Conservation (phyloP, 1,139 yeast genomes). For the Saccharomycopsis crataegensis region DNA sequence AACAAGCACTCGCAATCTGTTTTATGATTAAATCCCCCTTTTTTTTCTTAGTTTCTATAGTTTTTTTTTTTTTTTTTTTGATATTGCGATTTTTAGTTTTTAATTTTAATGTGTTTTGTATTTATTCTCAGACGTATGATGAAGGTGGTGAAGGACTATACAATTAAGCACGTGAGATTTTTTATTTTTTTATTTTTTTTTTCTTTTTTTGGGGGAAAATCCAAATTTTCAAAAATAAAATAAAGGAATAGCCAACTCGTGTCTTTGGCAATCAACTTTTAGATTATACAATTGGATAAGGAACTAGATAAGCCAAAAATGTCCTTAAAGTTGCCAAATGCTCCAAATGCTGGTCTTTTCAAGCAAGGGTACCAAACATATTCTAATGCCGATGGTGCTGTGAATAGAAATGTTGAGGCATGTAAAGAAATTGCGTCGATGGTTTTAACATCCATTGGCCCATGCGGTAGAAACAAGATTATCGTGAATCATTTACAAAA, state of each 20-base stretch:
- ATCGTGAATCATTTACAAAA: conserved; percentile 80
- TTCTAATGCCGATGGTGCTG: conserved; percentile 90
- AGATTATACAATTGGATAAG: neutral
- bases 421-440: conserved; percentile 88
- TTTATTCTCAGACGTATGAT: neutral
- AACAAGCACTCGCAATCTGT: conserved; percentile 48
- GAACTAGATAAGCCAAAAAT: conserved; percentile 31
- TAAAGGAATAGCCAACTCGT: neutral
- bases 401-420: conserved; percentile 85
- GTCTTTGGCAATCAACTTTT: too few species aligned
- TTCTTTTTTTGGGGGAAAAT: neutral
- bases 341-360: conserved; percentile 89
- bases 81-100: neutral
- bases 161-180: neutral
- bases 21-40: conserved; percentile 22
- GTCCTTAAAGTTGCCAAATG: conserved; percentile 89
- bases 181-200: neutral
- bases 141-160: too few species aligned
- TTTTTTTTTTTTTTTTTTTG: neutral
- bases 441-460: conserved; percentile 93
- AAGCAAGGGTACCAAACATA: conserved; percentile 94
- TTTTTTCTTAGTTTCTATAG: neutral
- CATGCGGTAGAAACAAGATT: conserved; percentile 94
- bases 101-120: neutral
- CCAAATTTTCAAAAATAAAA: neutral